phyloP scores from a whole-genome alignment of 2,329 filamentous ascomycete genomes.

The Neophaeococcomyces aloes region DNA sequence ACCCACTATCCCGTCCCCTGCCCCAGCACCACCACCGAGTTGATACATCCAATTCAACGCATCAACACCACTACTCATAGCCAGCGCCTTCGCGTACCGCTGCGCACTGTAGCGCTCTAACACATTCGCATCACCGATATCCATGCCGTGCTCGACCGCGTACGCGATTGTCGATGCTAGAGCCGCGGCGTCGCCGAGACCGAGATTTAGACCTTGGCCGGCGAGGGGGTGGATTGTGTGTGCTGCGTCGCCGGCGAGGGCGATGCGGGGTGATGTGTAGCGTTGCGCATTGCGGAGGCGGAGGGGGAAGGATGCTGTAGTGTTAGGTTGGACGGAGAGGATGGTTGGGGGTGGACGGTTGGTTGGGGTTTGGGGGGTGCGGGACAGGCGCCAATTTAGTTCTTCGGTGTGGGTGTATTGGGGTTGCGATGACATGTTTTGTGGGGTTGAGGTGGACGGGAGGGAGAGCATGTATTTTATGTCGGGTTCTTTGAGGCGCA shows the following conservation, averaged over 20 bases:
- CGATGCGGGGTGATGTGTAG: constrained; percentile 82
- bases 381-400: constrained; percentile 67
- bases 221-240: constrained; percentile 92
- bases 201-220: constrained; percentile 88
- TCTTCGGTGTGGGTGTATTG: constrained; percentile 39
- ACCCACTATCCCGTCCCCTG: constrained; percentile 12
- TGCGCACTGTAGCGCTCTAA: constrained; percentile 73
- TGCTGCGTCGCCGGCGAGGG: constrained; percentile 85
- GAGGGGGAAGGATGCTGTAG: constrained; percentile 80
- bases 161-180: constrained; percentile 64
- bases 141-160: constrained; percentile 72
- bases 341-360: constrained; percentile 53
- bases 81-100: constrained; percentile 52
- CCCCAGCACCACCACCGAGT: constrained; percentile 12
- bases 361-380: constrained; percentile 45
- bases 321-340: constrained; percentile 62
- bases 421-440: too few species aligned
- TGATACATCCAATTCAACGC: constrained; percentile 19
- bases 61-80: constrained; percentile 19
- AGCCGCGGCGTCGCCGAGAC: constrained; percentile 76
- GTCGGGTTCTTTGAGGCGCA: constrained; percentile 69
- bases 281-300: constrained; percentile 88
- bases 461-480: constrained; percentile 70
- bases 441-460: constrained; percentile 26
- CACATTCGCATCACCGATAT: constrained; percentile 67